Conservation (phyloP, 2,329 filamentous ascomycete genomes). For the Fusarium illudens region DNA sequence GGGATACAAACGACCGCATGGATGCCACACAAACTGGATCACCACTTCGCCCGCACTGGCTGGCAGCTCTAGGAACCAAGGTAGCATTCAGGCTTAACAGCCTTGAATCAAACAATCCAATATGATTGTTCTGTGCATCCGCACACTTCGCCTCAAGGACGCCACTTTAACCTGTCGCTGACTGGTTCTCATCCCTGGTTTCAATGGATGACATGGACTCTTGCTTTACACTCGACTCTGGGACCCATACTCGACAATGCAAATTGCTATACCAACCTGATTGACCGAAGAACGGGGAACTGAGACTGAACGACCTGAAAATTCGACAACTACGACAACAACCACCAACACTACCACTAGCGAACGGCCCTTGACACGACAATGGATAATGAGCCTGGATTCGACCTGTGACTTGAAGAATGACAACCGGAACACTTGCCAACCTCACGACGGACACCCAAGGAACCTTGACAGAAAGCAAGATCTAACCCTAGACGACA, state of each 20-base stretch:
- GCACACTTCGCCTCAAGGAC: conserved; percentile 32
- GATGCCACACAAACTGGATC: conserved; percentile 8
- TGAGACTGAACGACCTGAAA: conserved; percentile 10
- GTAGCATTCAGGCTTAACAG: conserved; percentile 28
- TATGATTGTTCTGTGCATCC: conserved; percentile 47
- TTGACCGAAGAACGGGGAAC: conserved; percentile 21
- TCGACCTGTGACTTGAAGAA: conserved; percentile 24
- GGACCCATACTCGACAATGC: conserved; percentile 8
- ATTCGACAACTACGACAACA: background rate
- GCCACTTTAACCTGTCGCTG: conserved; percentile 7
- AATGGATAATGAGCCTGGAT: conserved; percentile 21
- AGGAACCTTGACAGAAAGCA: conserved; percentile 33
- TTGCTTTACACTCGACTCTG: conserved; percentile 22
- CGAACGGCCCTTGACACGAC: background rate
- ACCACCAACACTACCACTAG: background rate
- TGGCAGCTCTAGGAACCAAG: conserved; percentile 19
- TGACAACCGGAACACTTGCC: conserved; percentile 3
- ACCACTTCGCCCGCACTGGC: conserved; percentile 22
- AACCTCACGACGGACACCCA: conserved; percentile 9
- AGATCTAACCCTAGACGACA: conserved; percentile 13
- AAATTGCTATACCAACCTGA: conserved; percentile 37
- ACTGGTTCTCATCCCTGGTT: conserved; percentile 7
- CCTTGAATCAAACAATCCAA: conserved; percentile 42
- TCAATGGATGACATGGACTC: conserved; percentile 23
- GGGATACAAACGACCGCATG: conserved; percentile 15